Base-by-base conservation (phyloP, 2,329 filamentous ascomycete species). In the Penicillium crustosum region DNA sequence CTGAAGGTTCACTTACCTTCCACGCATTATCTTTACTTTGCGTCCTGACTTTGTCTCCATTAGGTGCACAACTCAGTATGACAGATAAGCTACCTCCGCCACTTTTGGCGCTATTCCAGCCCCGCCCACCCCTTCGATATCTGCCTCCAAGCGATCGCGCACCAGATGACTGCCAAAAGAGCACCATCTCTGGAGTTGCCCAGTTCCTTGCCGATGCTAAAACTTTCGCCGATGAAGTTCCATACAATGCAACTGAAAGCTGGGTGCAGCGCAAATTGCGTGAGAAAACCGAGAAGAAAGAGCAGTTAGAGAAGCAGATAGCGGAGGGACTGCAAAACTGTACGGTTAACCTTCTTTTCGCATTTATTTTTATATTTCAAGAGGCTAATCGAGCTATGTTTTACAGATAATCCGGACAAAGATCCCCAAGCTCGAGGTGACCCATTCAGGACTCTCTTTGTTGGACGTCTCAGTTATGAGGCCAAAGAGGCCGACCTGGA, bases 1-100 rank as follows among this genome's bases (percentile, higher is more conserved):
- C 62, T 66, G 59, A 66, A 29, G 49, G 33, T 29, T 19, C 17
- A 29, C 36, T 57, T 47, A 54, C 50, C 55, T 51, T 55, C 29
- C 58, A 65, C 68, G 49, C 54, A 53, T 65, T 58, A 41, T 55
- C 57, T 56, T 55, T 31, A 25, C 17, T 31, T 29, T 55, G 55
- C 61, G 31, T 38, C 35, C 19, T 10, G 12, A 35, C 9, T 15
- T 51, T 65, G 68, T 45, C 67, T 64, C 55, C 61, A 65, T 12
- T 51, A 49, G 41, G 38, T 48, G 53, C 61, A 63, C 60, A 58
- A 41, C 47, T 53, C 68, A 80, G 68, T 61, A 99, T 97, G 94
- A 97, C 94, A 50, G 93, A 97, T 83, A 94, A 95, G 78, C 89
- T 99, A 21, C 93, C 94, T 58, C 91, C 90, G 55, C 93, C 96